A percentile compares a stretch with the other conserved stretches of the same genome.
These are phyloP conservation scores for Trichoderma cornu-damae DNA, from an alignment of 2,329 filamentous ascomycete genomes.

Conservation along the genomic window DNA sequence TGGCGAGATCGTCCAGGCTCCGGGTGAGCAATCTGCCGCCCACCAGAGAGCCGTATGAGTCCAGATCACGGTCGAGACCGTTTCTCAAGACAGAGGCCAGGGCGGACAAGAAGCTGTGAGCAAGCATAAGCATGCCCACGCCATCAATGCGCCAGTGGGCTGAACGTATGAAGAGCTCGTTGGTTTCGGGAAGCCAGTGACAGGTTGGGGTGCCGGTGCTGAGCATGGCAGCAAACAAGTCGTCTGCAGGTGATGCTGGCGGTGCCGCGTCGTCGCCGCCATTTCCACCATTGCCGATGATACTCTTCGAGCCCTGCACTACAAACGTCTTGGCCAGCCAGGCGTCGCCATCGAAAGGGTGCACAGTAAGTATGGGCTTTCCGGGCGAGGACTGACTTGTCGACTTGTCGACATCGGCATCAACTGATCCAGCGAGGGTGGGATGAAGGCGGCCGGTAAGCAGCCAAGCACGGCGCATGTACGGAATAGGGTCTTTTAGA, in stretches of 20 bases:
- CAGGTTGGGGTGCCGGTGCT: constrained; percentile 9
- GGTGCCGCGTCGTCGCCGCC: background rate
- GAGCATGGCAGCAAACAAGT: background rate
- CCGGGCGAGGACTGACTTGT: background rate
- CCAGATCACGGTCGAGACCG: constrained; percentile 3
- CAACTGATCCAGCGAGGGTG: constrained; percentile 1
- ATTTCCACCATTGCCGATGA: background rate
- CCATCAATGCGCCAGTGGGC: constrained; percentile 31
- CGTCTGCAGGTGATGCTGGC: background rate
- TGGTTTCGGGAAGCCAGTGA: constrained; percentile 18
- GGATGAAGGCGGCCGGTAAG: constrained; percentile 23
- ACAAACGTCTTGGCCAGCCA: constrained; percentile 19
- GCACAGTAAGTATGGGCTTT: constrained; percentile 1
- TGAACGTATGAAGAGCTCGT: constrained; percentile 16
- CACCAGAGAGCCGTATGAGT: background rate
- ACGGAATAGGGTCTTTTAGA: constrained; percentile 22
- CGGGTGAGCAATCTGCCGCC: constrained; percentile 26
- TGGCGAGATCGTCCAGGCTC: constrained; percentile 26
- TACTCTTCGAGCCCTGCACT: background rate
- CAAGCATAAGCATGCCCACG: constrained; percentile 27
- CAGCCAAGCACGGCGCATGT: constrained; percentile 20
- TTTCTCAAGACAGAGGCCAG: constrained; percentile 22
- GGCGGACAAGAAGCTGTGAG: constrained; percentile 23
- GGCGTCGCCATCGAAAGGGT: constrained; percentile 4
- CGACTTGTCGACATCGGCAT: background rate